Base-by-base conservation (phyloP, 352 stramenopile species). In the Globisporangium irregulare region DNA sequence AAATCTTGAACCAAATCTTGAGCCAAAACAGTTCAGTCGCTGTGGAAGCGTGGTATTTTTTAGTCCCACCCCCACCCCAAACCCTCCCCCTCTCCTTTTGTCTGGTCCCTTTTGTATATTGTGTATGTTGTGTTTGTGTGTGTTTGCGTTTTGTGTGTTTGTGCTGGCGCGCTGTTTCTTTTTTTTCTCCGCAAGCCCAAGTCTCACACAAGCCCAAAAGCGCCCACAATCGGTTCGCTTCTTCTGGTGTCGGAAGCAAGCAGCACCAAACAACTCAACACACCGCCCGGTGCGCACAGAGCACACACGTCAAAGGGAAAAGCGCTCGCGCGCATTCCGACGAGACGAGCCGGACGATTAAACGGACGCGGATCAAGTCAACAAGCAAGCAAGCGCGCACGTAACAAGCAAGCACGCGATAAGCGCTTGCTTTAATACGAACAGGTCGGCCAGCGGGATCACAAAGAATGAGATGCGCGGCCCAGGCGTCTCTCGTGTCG, bases 401-500 rank as follows among this genome's bases (percentile, higher is more conserved):
- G 4, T n/a, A 50, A 50, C 41, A 18, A 50, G 41, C 41, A 4
- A 50, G 41, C 41, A 50, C 20, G 41, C 41, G 12, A 46, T 20
- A 46, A 20, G 38, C 38, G 10, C 14, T 41, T 41, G 34, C 9
- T 41, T 41, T 41, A 14, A 14, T 46, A 46, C 14, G 14, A 24
- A 63, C 38, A 63, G 59, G 59, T 57, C 29, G 14, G 10, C 20
- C 9, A 32, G 56, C 48, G 50, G 32, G 41, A 50, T 25, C 22
- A 41, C n/a, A 64, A 56, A 65, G 38, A 65, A 67, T 67, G 62
- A 58, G 51, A 69, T 69, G 56, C 55, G 55, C 36, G 25, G 20
- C 55, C 58, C 27, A 24, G 15, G 54, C 56, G 64, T 50, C 38
- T 63, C 29, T 48, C 56, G 56, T 48, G 56, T 6, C 22, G 32